These are phyloP conservation scores for Fusarium nurragi DNA, from an alignment of 2,329 filamentous ascomycete genomes.

Conservation along the genomic window DNA sequence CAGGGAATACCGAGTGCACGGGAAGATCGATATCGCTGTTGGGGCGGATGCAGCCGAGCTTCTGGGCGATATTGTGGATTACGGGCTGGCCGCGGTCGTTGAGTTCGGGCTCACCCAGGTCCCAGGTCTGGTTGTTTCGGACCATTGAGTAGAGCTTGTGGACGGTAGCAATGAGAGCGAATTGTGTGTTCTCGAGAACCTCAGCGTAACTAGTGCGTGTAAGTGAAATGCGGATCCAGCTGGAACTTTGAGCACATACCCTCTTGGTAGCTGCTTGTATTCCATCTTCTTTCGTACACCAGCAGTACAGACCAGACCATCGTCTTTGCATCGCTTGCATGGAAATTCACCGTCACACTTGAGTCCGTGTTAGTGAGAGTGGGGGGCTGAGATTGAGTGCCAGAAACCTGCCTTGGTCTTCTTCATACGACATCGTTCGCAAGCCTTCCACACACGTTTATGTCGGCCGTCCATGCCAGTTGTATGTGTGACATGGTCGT, in stretches of 20 bases:
- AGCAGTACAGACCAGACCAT: conserved; percentile 70
- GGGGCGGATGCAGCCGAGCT: conserved; percentile 70
- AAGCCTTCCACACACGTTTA: conserved; percentile 74
- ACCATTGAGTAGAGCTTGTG: conserved; percentile 74
- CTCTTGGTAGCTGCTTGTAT: conserved; percentile 71
- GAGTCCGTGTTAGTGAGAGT: conserved; percentile 20
- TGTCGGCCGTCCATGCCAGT: conserved; percentile 63
- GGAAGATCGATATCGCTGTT: conserved; percentile 69
- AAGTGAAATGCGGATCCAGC: conserved; percentile 19
- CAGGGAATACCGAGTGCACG: conserved; percentile 67
- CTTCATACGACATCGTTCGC: conserved; percentile 74
- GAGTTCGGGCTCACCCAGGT: conserved; percentile 69
- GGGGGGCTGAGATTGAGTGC: conserved; percentile 5
- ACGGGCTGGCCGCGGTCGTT: conserved; percentile 71
- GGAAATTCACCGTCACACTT: conserved; percentile 73
- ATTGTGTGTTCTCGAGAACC: conserved; percentile 72
- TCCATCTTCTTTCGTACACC: conserved; percentile 74
- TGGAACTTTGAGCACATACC: conserved; percentile 54
- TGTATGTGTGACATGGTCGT: conserved; percentile 49
- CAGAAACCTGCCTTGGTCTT: conserved; percentile 68
- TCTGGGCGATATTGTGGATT: conserved; percentile 72
- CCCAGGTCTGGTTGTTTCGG: conserved; percentile 66
- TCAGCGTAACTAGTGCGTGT: conserved; percentile 64
- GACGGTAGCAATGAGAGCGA: conserved; percentile 70
- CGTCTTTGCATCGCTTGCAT: conserved; percentile 73